Evolutionary conservation across 1,139 yeast genomes (phyloP), one percentile per base, ranked within the genome.

Genomic region (Lodderomyces margitis): DNA sequence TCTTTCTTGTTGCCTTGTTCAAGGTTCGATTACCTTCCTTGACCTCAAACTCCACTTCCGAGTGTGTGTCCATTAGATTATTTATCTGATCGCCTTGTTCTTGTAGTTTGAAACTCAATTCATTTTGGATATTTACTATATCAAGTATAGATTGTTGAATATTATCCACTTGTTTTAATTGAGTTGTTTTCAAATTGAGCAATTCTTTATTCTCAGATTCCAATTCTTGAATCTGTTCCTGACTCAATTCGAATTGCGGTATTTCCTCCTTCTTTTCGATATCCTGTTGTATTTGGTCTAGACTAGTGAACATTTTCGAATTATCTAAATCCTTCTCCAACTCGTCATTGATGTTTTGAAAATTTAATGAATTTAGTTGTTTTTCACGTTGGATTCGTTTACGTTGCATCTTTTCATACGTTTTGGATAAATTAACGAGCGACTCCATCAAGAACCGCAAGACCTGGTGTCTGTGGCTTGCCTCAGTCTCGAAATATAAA

Each of bases 131-230:
- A 42, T 82, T 80, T 2, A 92, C 78, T 39, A 92, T 85, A 56
- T 89, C 97, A 41, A 82, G 64, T 67, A 91, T 81, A 2, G 95
- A 80, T 46, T 73, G 74, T 57, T 89, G 94, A n/a, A 92, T 78
- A 47, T 75, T 69, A 49, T 79, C 81, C 9, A 81, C 86, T 49
- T 81, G 80, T 42, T 80, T 77, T 35, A 91, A 64, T 50, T 89
- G 95, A 39, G 80, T 80, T 14, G 77, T 65, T 52, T 85, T 84
- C 42, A 77, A 59, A 41, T 73, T 66, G 14, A 89, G 59, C 27
- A 91, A 68, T 43, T 80, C 83, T 46, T 78, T 74, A 58, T 87
- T 92, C 57, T 92, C 98, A 11, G 68, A 62, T 50, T 84, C 82
- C 21, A 89, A 68, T 46, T 81, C 74, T 55, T 82, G 87, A 25